Conservation (phyloP, 306 rosid genomes). For the Rosa chinensis region DNA sequence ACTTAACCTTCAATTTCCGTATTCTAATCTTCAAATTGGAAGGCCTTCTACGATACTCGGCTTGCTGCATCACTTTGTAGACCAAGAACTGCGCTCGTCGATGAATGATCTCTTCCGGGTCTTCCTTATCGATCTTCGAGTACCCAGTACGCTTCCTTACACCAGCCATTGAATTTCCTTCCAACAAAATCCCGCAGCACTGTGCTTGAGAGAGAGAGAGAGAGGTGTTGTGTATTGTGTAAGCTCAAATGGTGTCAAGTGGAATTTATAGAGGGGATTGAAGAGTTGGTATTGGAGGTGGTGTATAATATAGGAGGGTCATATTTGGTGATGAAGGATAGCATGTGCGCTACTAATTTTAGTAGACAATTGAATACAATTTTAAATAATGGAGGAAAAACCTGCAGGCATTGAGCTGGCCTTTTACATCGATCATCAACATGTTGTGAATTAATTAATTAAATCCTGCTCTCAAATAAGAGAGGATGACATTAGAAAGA, state of each 20-base stretch:
- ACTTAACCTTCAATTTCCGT: slow-evolving; percentile 66
- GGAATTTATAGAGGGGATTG: slow-evolving; percentile 39
- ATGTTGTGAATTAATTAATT: slow-evolving; percentile 19
- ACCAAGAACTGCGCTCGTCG: slow-evolving; percentile 79
- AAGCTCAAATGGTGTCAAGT: slow-evolving; percentile 18
- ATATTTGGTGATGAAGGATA: slow-evolving; percentile 45
- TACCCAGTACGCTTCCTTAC: slow-evolving; percentile 32
- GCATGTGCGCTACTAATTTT: slow-evolving; percentile 57
- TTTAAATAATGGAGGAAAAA: slow-evolving; percentile 44
- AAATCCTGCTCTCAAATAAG: not conserved
- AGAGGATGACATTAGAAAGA: slow-evolving; percentile 2
- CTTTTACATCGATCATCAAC: slow-evolving; percentile 32
- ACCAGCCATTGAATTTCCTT: slow-evolving; percentile 39
- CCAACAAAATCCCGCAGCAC: not conserved
- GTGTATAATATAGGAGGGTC: slow-evolving; percentile 39
- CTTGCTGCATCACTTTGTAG: slow-evolving; percentile 61
- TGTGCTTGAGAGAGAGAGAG: slow-evolving; percentile 3
- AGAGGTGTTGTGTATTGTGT: slow-evolving; percentile 14
- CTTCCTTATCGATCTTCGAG: slow-evolving; percentile 75
- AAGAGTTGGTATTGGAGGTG: slow-evolving; percentile 21
- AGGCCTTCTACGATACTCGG: slow-evolving; percentile 41
- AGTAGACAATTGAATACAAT: not conserved
- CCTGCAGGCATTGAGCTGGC: slow-evolving; percentile 50
- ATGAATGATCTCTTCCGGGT: slow-evolving; percentile 60
- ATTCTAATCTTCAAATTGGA: slow-evolving; percentile 59